Base-by-base conservation (phyloP, 179 eudicot species). In the Beta corolliflora region DNA sequence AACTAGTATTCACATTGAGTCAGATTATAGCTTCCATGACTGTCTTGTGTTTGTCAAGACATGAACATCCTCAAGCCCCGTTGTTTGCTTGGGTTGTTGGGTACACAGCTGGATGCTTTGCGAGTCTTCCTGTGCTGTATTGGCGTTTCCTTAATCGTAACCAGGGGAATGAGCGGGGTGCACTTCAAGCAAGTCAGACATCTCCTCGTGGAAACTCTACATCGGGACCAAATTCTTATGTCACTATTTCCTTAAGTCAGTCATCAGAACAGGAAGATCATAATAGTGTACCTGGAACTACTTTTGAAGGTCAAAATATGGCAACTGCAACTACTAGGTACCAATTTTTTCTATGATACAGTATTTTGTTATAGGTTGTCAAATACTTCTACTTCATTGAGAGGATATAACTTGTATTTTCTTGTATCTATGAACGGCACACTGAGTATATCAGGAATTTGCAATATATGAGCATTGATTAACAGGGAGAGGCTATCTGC, bases 61-160 rank as follows among this genome's bases (percentile, higher is more conserved):
- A 93, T 78, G 97, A 93, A 84, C 90, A 89, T 45, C 98, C 98
- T 55, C 92, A 86, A 81, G 91, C 93, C 65, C 98, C 97, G 16
- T 80, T 94, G 88, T 91, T 88, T 88, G 87, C 93, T 72, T 94
- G 97, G 97, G 84, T 93, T 78, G 89, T 92, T 82, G 97, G 94
- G 74, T 93, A 94, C 83, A 90, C 96, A 59, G 80, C 83, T 81
- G 98, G 97, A 31, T 94, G 97, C 83, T 75, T 83, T 31, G 90
- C 87, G 15, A 93, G 88, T 79, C 90, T 94, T 77, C 98, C 98
- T 55, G 80, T 91, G 68, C 83, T 93, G 21, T 94, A 90, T 72
- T 93, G 97, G 98, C 92, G 95, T 31, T 96, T 87, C 85, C 80
- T 83, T 83, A 83, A 89, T 74, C 92, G 94, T 45, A 91, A 91